Evolutionary conservation across 352 stramenopile genomes (phyloP), one percentile per base, ranked within the genome.

Genomic region (Peronospora farinosa): DNA sequence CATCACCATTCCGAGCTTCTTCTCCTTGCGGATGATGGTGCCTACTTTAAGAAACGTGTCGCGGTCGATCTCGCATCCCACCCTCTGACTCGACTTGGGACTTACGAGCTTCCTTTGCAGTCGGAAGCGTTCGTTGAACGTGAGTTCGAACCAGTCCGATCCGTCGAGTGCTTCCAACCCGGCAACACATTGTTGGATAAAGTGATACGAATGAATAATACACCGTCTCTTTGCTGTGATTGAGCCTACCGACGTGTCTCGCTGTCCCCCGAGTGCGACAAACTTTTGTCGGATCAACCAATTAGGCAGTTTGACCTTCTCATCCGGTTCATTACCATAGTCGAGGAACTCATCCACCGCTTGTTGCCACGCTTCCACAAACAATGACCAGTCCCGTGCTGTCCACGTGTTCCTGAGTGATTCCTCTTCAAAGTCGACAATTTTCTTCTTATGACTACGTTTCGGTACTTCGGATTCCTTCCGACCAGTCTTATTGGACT

Each of bases 271-370:
- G 1, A 62, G 19, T 0, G 23, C 49, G 4, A 72, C 51, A 30
- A 69, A 75, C 46, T 62, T 65, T 45, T 75, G 66, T 21, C 55
- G 63, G 30, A 75, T 65, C 12, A 72, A 47, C 66, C 66, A 75
- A 15, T 69, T 75, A 11, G 66, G 66, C 17, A 75, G 46, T 40
- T 72, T 75, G 1, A 70, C 49, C 39, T 59, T 67, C 50, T 72
- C 66, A 21, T 58, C 36, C 0, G 51, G 38, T 15, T 65, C 56
- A 28, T 75, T 63, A 7, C 56, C 63, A 19, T 60, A 42, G 12
- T 61, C 53, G 16, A 72, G 41, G 32, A 75, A 75, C 13, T 63
- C 63, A 9, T 72, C 63, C 17, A 69, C 63, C 0, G 66, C 66
- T 39, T 62, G 52, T 40, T 59, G 42, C 66, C 66, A 75, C 21